Percentiles rank a stretch among this genome's conserved stretches.
Conservation (phyloP, 2,329 filamentous ascomycete genomes). For the Fusarium cyanostomum region DNA sequence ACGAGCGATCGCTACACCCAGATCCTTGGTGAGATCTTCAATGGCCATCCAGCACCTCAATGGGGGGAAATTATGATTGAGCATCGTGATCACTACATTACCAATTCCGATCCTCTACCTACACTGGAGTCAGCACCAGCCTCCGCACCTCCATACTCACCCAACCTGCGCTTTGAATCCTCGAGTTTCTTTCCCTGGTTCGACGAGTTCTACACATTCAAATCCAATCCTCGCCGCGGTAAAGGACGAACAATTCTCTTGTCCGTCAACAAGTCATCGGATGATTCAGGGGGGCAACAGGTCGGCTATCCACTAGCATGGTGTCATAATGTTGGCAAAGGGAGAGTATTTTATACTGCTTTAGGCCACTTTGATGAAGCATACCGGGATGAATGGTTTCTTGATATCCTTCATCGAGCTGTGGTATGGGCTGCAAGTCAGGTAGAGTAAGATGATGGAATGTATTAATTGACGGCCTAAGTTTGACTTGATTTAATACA, state of each 20-base stretch:
- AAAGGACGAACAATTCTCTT: neutral
- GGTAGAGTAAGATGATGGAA: too few relatives aligned
- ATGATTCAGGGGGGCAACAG: neutral
- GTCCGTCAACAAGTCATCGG: neutral
- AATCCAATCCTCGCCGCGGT: neutral
- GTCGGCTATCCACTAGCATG: conserved; percentile 6
- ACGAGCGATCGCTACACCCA: neutral
- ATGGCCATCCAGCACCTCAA: conserved; percentile 17
- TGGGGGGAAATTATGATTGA: conserved; percentile 13
- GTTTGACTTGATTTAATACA: too few relatives aligned
- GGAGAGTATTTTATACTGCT: conserved; percentile 22
- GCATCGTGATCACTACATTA: conserved; percentile 1
- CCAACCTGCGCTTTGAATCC: fast-evolving
- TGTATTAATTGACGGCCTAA: too few relatives aligned
- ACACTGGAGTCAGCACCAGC: neutral
- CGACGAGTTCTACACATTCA: conserved; percentile 27
- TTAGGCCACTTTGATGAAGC: conserved; percentile 28
- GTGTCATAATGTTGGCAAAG: conserved; percentile 10
- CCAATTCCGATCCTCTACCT: neutral
- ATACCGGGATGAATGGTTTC: conserved; percentile 19
- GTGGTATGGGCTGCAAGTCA: conserved; percentile 11
- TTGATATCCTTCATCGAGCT: conserved; percentile 5
- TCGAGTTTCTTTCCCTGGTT: neutral
- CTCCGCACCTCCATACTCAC: neutral
- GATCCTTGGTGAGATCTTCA: conserved; percentile 18